phyloP scores from a whole-genome alignment of 495 filamentous ascomycete genomes.

The Penicillium nucicola region DNA sequence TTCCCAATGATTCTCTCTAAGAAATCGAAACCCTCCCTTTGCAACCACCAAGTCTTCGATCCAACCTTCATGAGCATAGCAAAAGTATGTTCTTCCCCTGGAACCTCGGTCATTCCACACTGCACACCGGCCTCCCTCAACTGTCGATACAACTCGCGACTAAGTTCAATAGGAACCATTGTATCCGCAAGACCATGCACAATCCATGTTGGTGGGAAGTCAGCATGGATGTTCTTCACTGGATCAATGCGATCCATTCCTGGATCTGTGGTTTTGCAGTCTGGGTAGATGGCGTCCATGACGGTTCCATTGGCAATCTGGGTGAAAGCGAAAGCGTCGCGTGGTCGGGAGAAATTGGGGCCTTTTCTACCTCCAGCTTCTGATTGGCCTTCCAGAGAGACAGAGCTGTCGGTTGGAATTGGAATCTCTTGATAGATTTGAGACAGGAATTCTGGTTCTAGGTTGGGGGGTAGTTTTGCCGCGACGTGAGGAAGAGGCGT shows the following conservation, averaged over 20 bases:
- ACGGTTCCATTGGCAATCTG: conserved; percentile 33
- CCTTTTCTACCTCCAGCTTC: conserved; percentile 18
- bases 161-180: conserved; percentile 29
- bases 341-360: conserved; percentile 26
- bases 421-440: conserved; percentile 26
- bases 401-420: conserved; percentile 26
- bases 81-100: conserved; percentile 36
- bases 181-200: conserved; percentile 27
- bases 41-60: conserved; percentile 31
- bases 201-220: conserved; percentile 32
- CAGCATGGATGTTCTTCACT: conserved; percentile 10
- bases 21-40: conserved; percentile 36
- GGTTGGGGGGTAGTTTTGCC: conserved; percentile 20
- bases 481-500: conserved; percentile 66
- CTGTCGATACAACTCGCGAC: conserved; percentile 15
- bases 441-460: conserved; percentile 15
- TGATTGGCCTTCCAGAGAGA: conserved; percentile 33
- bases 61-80: conserved; percentile 34
- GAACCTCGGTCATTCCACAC: conserved; percentile 34
- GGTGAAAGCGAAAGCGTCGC: conserved; percentile 36
- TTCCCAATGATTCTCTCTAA: conserved; percentile 28
- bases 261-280: conserved; percentile 1
- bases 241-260: conserved; percentile 25
- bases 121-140: conserved; percentile 19
- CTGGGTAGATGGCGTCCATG: conserved; percentile 21